Conservation (phyloP, 192 early-diverging fungal species). For the Rhizoclosmatium globosum region DNA sequence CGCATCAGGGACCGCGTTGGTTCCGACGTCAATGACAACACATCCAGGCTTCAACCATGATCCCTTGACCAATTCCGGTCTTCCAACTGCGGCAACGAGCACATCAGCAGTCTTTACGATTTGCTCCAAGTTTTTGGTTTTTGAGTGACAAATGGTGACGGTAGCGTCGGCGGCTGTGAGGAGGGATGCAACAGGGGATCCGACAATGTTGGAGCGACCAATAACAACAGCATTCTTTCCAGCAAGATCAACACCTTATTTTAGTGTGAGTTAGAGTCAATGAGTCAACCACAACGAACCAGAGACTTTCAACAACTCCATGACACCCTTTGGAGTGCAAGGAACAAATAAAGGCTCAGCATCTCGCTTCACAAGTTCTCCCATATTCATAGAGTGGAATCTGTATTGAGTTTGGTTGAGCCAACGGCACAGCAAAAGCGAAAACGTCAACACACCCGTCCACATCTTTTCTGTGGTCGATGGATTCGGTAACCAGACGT, state of each 20-base stretch:
- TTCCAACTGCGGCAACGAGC: slow-evolving; percentile 88
- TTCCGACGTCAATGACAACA: slow-evolving; percentile 97
- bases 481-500: slow-evolving; percentile 81
- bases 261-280: neutral
- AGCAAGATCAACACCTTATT: slow-evolving; percentile 65
- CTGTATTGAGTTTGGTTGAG: slow-evolving; percentile 41
- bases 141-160: slow-evolving; percentile 94
- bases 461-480: slow-evolving; percentile 92
- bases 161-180: slow-evolving; percentile 86
- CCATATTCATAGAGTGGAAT: slow-evolving; percentile 95
- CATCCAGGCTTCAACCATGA: slow-evolving; percentile 95
- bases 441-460: slow-evolving; percentile 74
- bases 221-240: slow-evolving; percentile 95
- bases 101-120: slow-evolving; percentile 88
- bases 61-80: slow-evolving; percentile 81
- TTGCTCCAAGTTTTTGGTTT: slow-evolving; percentile 76
- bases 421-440: neutral
- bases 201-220: slow-evolving; percentile 97
- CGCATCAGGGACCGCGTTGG: slow-evolving; percentile 86
- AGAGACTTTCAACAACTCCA: slow-evolving; percentile 80
- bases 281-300: slow-evolving; percentile 14
- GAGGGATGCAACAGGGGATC: slow-evolving; percentile 85
- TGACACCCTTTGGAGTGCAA: slow-evolving; percentile 96
- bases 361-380: slow-evolving; percentile 84
- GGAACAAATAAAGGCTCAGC: slow-evolving; percentile 86